Conservation (phyloP, 2,329 filamentous ascomycete genomes). For the Microcera coccophila region DNA sequence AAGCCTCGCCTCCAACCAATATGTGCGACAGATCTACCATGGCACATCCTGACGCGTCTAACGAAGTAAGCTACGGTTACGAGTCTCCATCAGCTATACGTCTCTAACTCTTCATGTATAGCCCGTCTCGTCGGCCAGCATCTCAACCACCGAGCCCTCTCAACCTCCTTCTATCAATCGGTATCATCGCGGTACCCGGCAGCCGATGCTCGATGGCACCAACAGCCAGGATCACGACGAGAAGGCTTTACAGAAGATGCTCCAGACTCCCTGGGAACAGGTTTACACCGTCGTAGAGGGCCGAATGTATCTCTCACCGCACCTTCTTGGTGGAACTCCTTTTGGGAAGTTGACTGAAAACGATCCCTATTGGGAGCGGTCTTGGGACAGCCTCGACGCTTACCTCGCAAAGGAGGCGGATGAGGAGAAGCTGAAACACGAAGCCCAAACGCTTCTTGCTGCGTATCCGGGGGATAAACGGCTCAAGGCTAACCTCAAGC, state of each 20-base stretch:
- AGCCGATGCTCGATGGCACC: too few relatives aligned
- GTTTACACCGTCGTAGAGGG: constrained; percentile 22
- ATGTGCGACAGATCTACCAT: too few relatives aligned
- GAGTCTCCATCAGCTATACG: too few relatives aligned
- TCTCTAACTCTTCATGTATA: too few relatives aligned
- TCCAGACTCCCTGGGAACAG: constrained; percentile 11
- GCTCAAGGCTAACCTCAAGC: constrained; percentile 15
- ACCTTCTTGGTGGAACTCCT: constrained; percentile 25
- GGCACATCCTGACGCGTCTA: too few relatives aligned
- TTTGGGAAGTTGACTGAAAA: constrained; percentile 27
- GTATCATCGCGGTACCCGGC: too few relatives aligned
- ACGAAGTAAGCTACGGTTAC: too few relatives aligned
- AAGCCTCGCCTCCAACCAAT: too few relatives aligned
- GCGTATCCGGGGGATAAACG: constrained; percentile 10
- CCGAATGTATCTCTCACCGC: constrained; percentile 21
- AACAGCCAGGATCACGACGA: background rate
- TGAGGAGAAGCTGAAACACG: constrained; percentile 19
- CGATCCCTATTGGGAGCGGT: constrained; percentile 28
- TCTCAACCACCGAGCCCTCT: too few relatives aligned
- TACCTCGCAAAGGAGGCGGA: constrained; percentile 26
- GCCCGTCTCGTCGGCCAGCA: too few relatives aligned
- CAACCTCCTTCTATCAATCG: too few relatives aligned
- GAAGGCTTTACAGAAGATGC: constrained; percentile 6
- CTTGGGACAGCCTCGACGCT: constrained; percentile 30
- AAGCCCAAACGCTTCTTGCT: background rate